Evolutionary conservation across 306 rosid species (phyloP).

Genomic region (Castanea crenata): DNA sequence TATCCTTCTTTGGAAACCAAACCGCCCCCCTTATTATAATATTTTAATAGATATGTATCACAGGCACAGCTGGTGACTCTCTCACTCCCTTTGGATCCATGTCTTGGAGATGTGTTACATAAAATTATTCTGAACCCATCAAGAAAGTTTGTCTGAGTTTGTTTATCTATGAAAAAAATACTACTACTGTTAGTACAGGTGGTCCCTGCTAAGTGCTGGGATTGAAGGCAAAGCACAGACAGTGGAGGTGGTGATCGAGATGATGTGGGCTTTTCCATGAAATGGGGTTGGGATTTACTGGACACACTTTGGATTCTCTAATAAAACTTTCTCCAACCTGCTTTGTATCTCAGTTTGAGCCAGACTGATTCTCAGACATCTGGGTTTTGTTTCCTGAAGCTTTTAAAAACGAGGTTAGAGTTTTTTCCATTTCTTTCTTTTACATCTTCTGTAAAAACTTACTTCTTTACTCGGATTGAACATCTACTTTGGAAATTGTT

Average conservation of each 20-base stretch:
- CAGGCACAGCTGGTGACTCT: not conserved
- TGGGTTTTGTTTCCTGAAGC: slow-evolving; percentile 26
- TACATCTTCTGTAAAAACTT: too few species aligned
- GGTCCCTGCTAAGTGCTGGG: slow-evolving; percentile 20
- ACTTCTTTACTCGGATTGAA: not conserved
- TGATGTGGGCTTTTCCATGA: slow-evolving; percentile 25
- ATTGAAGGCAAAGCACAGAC: slow-evolving; percentile 28
- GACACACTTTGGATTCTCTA: slow-evolving; percentile 28
- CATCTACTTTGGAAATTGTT: slow-evolving; percentile 5
- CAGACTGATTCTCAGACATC: slow-evolving; percentile 1
- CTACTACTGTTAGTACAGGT: not conserved
- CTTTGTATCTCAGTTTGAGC: slow-evolving; percentile 27
- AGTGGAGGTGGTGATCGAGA: slow-evolving; percentile 36
- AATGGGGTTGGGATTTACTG: slow-evolving; percentile 28
- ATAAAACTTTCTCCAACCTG: slow-evolving; percentile 6
- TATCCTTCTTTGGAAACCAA: slow-evolving; percentile 26
- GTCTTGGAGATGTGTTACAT: not conserved
- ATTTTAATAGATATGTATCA: not conserved
- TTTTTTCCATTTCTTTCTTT: slow-evolving; percentile 1
- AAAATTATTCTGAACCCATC: slow-evolving; percentile 10
- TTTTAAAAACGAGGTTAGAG: slow-evolving; percentile 35
- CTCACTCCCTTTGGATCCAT: slow-evolving; percentile 14
- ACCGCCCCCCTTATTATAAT: slow-evolving; percentile 9
- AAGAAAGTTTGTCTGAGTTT: not conserved
- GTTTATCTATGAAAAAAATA: not conserved